Base-by-base conservation (phyloP, 805 yeast species). In the Yarrowia bubula region DNA sequence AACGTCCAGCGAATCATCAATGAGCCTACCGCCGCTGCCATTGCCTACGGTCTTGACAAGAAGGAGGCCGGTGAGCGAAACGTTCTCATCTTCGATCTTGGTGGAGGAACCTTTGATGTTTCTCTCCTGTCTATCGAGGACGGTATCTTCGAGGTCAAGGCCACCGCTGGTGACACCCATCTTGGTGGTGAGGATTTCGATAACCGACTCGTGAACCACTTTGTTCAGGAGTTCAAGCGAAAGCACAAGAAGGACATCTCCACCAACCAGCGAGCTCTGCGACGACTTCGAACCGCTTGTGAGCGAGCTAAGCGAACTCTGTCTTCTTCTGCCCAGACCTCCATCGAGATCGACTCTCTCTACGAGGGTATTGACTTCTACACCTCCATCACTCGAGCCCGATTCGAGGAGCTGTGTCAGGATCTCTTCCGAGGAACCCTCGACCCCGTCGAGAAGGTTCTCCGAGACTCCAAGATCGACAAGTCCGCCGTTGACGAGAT, bases 161-260 rank as follows among this genome's bases (percentile, higher is more conserved):
- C 98, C 72, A 92, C 98, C 69, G 91, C 90, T 67, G 91, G 89
- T 79, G 90, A 92, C 77, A 90, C 93, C 67, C 93, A 88, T 80
- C 87, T 90, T 83, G 98, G 98, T 85, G 98, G 98, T 88, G 97
- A 92, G 83, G 98, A 92, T 83, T 93, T 93, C 80, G 98, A 93
- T 81, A 86, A 90, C 87, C 89, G 97, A 82, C 87, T 93, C 77
- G 97, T 92, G 71, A 91, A 84, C 84, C 93, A 87, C 85, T 92
- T 92, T 78, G 90, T 88, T 71, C 87, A 85, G 77, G 98, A 93
- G 83, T 93, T 92, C 88, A 92, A 93, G 91, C 87, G 97, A 84
- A 92, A 93, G 87, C 85, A 90, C 87, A 91, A 91, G 88, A 90
- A 91, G 85, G 98, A 93, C 78, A 81, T 93, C 71, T 85, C 96